Evolutionary conservation across 2,329 filamentous ascomycete genomes (phyloP).

Genomic region (Cercospora berteroae): DNA sequence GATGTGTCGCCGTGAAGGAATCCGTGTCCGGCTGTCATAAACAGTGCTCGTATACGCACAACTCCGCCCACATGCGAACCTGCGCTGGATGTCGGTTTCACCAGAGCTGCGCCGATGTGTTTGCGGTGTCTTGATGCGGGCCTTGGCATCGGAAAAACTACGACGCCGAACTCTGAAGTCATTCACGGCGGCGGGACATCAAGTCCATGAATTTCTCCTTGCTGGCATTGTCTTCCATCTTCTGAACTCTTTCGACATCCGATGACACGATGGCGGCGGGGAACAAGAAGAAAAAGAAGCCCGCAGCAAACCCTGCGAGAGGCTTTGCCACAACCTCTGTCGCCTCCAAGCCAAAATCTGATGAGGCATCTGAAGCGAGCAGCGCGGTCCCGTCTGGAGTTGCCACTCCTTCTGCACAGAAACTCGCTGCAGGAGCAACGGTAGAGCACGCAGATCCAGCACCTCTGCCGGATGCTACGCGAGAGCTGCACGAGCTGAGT

Average conservation of each 20-base stretch:
- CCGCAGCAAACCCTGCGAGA: conserved; percentile 78
- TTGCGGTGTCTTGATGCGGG: conserved; percentile 13
- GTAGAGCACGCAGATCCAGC: conserved; percentile 27
- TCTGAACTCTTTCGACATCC: not conserved
- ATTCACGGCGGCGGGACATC: not conserved
- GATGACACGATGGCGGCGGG: conserved; percentile 24
- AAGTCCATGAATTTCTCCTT: conserved; percentile 4
- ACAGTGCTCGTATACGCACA: not conserved
- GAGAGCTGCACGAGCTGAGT: conserved; percentile 57
- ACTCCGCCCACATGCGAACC: not conserved
- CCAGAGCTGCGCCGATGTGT: not conserved
- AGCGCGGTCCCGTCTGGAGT: conserved; percentile 31
- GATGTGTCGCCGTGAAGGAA: not conserved
- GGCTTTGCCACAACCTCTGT: conserved; percentile 93
- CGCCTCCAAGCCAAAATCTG: conserved; percentile 63
- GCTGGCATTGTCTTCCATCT: not conserved
- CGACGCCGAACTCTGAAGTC: conserved; percentile 7
- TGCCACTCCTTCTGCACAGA: conserved; percentile 31
- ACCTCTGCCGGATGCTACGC: conserved; percentile 12
- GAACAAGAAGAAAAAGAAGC: conserved; percentile 80
- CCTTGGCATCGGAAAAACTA: conserved; percentile 8
- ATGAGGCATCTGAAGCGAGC: conserved; percentile 32
- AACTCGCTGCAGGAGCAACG: conserved; percentile 29
- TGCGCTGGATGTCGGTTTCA: conserved; percentile 20
- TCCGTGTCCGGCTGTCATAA: not conserved